Evolutionary conservation across 1,139 yeast genomes (phyloP), one percentile per base, ranked within the genome.

Genomic region (Hyphopichia fennica): DNA sequence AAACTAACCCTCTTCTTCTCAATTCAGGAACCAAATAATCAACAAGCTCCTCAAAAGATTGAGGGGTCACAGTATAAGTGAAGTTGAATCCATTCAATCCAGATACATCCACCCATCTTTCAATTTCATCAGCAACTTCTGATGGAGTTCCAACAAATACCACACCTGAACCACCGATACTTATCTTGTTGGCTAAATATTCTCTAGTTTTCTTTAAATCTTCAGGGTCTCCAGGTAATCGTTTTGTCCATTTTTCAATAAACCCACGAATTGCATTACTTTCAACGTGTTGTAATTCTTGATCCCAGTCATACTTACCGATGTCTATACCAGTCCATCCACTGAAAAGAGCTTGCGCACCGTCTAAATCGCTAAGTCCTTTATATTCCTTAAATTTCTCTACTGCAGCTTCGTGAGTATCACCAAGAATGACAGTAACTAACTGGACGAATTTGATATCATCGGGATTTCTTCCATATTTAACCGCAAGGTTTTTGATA

Each of bases 311-410:
- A 45, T 56, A 67, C 41, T 64, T 48, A 17, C 58, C 56, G 35
- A 67, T 54, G 45, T 67, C 72, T 38, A 65, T 59, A 16, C 70
- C 70, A 1, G 72, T 65, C 65, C 69, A 65, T 4, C 69, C 69
- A 40, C 69, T 58, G 39, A 67, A 58, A 38, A 67, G 57, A 2
- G 70, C 72, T 41, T 66, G 65, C 10, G 70, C 65, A 16, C 75
- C 73, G 39, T 67, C 71, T 5, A 56, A 38, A 47, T 69, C 75
- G n/a, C 68, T 67, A 45, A 65, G 66, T 7, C 48, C 47, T 40
- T 58, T 60, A 34, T 52, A 58, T 28, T 65, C 68, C 40, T 57
- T 52, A 41, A 53, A 67, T 44, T 66, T 67, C 3, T 49, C 53
- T 14, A 48, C 53, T 1, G 74, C 72, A 35, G 62, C 70, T 41